These are phyloP conservation scores for Hapsidospora chrysogenum DNA, from an alignment of 495 filamentous ascomycete species.

Conservation along the genomic window DNA sequence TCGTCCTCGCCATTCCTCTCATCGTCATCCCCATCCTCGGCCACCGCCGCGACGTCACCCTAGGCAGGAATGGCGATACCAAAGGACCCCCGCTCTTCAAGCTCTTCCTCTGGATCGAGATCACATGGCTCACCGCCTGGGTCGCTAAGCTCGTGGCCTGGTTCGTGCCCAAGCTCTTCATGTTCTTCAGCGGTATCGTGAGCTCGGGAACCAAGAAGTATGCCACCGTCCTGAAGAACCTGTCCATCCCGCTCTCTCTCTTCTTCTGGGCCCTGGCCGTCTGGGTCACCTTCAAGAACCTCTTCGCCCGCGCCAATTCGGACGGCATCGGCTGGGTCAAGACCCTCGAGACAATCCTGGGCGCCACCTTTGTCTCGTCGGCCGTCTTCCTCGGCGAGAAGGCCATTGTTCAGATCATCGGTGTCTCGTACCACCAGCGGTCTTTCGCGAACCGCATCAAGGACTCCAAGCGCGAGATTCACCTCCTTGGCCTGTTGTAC, in stretches of 20 bases:
- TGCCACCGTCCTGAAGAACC: slow-evolving; percentile 55
- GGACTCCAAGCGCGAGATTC: slow-evolving; percentile 69
- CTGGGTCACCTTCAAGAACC: slow-evolving; percentile 63
- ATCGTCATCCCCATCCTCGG: slow-evolving; percentile 45
- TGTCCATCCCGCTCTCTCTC: slow-evolving; percentile 78
- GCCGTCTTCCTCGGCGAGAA: slow-evolving; percentile 70
- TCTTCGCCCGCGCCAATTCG: slow-evolving; percentile 21
- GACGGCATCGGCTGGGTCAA: slow-evolving; percentile 19
- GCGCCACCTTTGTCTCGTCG: slow-evolving; percentile 58
- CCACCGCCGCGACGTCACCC: slow-evolving; percentile 15
- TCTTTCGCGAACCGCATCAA: slow-evolving; percentile 82
- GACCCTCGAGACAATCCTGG: slow-evolving; percentile 53
- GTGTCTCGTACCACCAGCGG: slow-evolving; percentile 84
- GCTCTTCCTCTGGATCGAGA: slow-evolving; percentile 85
- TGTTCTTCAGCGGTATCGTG: slow-evolving; percentile 76
- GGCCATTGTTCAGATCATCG: slow-evolving; percentile 76
- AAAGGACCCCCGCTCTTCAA: slow-evolving; percentile 48
- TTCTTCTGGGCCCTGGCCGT: slow-evolving; percentile 72
- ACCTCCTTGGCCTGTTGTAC: slow-evolving; percentile 66
- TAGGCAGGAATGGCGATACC: slow-evolving; percentile 22
- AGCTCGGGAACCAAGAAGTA: slow-evolving; percentile 89
- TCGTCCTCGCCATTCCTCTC: slow-evolving; percentile 65
- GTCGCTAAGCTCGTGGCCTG: slow-evolving; percentile 68
- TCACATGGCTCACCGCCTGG: slow-evolving; percentile 84
- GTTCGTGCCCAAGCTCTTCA: slow-evolving; percentile 64